Percentiles rank a stretch among this genome's conserved stretches.
Evolutionary conservation across 306 rosid genomes (phyloP).

Genomic region (Gynostemma pentaphyllum): DNA sequence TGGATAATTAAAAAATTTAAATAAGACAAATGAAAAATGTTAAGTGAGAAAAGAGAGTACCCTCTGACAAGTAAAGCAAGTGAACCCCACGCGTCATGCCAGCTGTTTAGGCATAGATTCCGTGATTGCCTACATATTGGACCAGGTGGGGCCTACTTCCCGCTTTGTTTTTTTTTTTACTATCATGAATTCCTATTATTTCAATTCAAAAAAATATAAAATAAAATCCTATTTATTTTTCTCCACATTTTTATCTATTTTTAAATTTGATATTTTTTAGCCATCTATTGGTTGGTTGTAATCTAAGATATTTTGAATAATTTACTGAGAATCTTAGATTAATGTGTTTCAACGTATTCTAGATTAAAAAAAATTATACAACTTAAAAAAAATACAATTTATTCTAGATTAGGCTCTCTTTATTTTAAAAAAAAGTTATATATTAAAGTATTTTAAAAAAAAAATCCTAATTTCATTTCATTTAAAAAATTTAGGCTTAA

Average conservation of each 20-base stretch:
- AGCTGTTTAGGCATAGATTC: constrained; percentile 47
- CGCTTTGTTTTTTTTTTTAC: neutral
- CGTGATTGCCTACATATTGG: constrained; percentile 30
- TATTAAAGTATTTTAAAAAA: neutral
- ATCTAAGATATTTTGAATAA: too few relatives aligned
- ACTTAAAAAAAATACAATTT: too few relatives aligned
- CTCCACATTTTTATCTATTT: neutral
- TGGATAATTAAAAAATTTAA: neutral
- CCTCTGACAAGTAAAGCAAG: constrained; percentile 15
- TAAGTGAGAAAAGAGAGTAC: neutral
- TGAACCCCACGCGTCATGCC: constrained; percentile 38
- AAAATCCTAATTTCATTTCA: too few relatives aligned
- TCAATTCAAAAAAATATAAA: too few relatives aligned
- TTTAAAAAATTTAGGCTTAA: too few relatives aligned
- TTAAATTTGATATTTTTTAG: too few relatives aligned
- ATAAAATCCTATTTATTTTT: neutral
- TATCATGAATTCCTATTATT: neutral
- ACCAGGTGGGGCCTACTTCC: constrained; percentile 9
- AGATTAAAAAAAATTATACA: too few relatives aligned
- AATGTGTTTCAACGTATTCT: too few relatives aligned
- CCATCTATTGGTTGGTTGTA: too few relatives aligned
- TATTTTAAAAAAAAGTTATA: neutral
- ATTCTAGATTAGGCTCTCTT: too few relatives aligned
- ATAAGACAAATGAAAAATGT: constrained; percentile 5
- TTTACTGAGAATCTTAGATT: too few relatives aligned